phyloP scores from a whole-genome alignment of 805 yeast genomes.

The Soucietia sequanensis region DNA sequence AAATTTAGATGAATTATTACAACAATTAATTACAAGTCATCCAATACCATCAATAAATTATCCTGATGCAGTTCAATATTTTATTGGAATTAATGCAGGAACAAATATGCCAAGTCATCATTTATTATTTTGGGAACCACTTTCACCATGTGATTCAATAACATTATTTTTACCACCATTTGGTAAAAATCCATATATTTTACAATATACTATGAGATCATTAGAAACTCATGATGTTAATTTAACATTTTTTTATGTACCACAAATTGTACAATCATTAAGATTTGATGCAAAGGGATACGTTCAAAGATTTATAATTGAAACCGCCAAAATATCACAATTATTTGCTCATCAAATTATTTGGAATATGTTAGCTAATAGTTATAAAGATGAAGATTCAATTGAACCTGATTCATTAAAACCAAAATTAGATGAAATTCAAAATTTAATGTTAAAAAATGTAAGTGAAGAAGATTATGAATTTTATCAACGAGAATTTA shows the following conservation, averaged over 20 bases:
- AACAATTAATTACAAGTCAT: constrained; percentile 44
- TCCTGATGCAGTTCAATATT: constrained; percentile 60
- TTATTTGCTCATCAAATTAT: constrained; percentile 96
- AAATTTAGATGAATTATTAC: constrained; percentile 39
- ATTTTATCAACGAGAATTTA: constrained; percentile 81
- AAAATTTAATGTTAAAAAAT: constrained; percentile 57
- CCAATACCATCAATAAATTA: constrained; percentile 60
- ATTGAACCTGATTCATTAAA: constrained; percentile 76
- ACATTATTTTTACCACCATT: constrained; percentile 76
- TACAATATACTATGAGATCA: constrained; percentile 89
- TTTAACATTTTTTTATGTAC: constrained; percentile 92
- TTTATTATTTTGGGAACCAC: constrained; percentile 67
- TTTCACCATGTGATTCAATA: constrained; percentile 82
- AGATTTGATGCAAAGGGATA: constrained; percentile 82
- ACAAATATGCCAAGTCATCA: constrained; percentile 38
- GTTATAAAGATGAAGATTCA: constrained; percentile 87
- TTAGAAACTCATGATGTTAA: constrained; percentile 85
- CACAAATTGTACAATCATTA: constrained; percentile 92
- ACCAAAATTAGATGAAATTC: constrained; percentile 76
- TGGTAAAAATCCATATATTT: constrained; percentile 59
- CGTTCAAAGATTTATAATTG: constrained; percentile 83
- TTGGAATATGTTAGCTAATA: constrained; percentile 96
- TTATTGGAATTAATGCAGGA: constrained; percentile 40
- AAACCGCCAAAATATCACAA: constrained; percentile 87
- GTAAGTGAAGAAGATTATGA: constrained; percentile 60